These are phyloP conservation scores for Melanomma pulvis-pyrius DNA, from an alignment of 495 filamentous ascomycete species.

Conservation along the genomic window DNA sequence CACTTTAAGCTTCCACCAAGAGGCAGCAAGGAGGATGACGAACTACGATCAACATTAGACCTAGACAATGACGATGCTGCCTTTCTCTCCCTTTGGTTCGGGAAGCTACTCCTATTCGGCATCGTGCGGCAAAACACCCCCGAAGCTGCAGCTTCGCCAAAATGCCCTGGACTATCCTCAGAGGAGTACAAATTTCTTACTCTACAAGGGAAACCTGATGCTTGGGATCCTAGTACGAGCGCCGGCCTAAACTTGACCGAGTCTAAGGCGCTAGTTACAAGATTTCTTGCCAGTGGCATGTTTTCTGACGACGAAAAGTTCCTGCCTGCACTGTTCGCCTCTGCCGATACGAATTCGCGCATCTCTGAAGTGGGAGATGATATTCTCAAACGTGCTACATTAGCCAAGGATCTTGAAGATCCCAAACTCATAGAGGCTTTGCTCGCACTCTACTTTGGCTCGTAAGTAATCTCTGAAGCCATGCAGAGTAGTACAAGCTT, in stretches of 20 bases:
- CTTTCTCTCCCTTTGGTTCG: conserved; percentile 77
- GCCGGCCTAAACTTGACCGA: conserved; percentile 69
- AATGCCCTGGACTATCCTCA: conserved; percentile 69
- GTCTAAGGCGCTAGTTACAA: conserved; percentile 68
- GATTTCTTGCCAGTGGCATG: conserved; percentile 78
- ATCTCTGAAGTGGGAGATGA: conserved; percentile 82
- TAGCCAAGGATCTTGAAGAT: conserved; percentile 71
- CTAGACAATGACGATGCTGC: conserved; percentile 70
- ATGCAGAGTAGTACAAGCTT: conserved; percentile 3
- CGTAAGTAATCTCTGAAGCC: conserved; percentile 18
- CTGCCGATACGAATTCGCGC: conserved; percentile 77
- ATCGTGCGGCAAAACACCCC: conserved; percentile 34
- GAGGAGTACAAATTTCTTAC: conserved; percentile 76
- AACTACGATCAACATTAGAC: conserved; percentile 65
- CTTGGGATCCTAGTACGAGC: conserved; percentile 63
- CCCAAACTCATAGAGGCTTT: conserved; percentile 61
- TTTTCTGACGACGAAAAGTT: conserved; percentile 80
- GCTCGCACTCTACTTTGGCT: conserved; percentile 64
- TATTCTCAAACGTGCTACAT: conserved; percentile 71
- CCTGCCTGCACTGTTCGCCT: conserved; percentile 79
- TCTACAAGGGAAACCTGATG: conserved; percentile 64
- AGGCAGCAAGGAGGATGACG: conserved; percentile 74
- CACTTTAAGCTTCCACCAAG: conserved; percentile 72
- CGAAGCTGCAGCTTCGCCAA: conserved; percentile 36
- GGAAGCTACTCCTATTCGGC: conserved; percentile 76